Conservation (phyloP, 139 green algal genomes). For the Chlorella sorokiniana region DNA sequence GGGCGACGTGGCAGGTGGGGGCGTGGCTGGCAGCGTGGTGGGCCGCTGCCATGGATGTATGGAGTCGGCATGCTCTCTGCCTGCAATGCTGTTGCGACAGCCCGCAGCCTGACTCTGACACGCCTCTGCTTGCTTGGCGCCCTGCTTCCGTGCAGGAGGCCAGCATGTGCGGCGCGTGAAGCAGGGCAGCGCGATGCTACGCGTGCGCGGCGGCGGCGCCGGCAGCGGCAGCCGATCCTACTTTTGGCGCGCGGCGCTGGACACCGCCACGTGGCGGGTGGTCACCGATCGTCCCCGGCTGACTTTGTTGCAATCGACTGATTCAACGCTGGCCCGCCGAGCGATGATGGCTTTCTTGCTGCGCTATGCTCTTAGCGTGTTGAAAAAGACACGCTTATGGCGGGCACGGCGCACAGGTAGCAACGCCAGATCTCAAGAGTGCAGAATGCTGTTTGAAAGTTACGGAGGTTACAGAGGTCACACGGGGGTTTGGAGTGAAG, state of each 20-base stretch:
- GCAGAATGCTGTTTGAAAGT: too few relatives aligned
- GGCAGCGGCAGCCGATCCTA: neutral
- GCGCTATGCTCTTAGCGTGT: too few relatives aligned
- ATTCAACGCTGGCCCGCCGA: neutral
- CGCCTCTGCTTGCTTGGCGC: neutral
- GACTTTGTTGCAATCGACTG: conserved; percentile 20
- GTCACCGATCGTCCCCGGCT: neutral
- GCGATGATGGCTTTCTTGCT: too few relatives aligned
- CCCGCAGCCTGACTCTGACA: too few relatives aligned
- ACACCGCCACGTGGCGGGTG: conserved; percentile 11
- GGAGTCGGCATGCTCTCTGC: too few relatives aligned
- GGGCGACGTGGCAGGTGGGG: neutral
- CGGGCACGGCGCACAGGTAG: too few relatives aligned
- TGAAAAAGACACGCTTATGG: too few relatives aligned
- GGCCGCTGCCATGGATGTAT: too few relatives aligned
- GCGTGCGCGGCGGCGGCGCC: conserved; percentile 5
- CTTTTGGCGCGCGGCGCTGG: conserved; percentile 17
- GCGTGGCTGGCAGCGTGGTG: too few relatives aligned
- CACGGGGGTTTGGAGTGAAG: neutral
- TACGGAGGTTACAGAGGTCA: too few relatives aligned
- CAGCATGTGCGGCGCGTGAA: conserved; percentile 22
- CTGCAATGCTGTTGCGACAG: neutral
- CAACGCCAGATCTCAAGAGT: too few relatives aligned
- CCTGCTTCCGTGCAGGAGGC: neutral
- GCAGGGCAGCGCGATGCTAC: conserved; percentile 13